phyloP scores from a whole-genome alignment of 495 filamentous ascomycete genomes.

The Coniosporium apollinis region DNA sequence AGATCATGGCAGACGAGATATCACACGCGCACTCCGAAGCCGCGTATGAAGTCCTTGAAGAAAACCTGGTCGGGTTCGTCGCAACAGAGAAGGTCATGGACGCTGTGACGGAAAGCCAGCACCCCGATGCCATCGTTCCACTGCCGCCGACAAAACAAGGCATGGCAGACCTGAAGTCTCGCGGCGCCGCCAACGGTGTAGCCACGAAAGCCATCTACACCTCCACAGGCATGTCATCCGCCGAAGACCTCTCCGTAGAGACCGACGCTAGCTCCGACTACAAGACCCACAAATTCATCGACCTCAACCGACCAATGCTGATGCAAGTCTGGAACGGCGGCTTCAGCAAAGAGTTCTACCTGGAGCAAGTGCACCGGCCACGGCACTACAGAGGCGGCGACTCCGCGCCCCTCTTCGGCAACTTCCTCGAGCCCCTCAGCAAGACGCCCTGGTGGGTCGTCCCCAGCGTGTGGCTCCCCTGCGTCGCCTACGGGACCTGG shows the following conservation, averaged over 20 bases:
- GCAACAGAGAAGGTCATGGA: constrained; percentile 28
- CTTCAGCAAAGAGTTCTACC: constrained; percentile 85
- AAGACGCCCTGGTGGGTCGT: constrained; percentile 89
- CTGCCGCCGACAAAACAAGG: constrained; percentile 26
- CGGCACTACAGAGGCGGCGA: constrained; percentile 85
- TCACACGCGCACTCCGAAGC: constrained; percentile 78
- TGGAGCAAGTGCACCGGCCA: constrained; percentile 89
- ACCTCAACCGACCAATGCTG: constrained; percentile 71
- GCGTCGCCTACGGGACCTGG: constrained; percentile 55
- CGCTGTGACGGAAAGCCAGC: constrained; percentile 26
- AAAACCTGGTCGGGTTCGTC: constrained; percentile 69
- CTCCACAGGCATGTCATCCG: constrained; percentile 70
- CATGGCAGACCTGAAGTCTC: constrained; percentile 14
- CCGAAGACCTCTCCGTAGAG: constrained; percentile 70
- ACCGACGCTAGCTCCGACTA: constrained; percentile 64
- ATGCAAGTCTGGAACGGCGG: constrained; percentile 77
- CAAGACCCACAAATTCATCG: constrained; percentile 79
- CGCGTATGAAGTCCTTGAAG: constrained; percentile 84
- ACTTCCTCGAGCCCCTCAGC: constrained; percentile 88
- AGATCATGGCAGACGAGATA: constrained; percentile 66
- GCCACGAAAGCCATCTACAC: constrained; percentile 37
- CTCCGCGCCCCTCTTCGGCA: constrained; percentile 90
- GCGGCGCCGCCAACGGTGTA: constrained; percentile 14
- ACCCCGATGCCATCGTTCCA: constrained; percentile 32
- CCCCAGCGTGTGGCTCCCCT: constrained; percentile 74